These are phyloP conservation scores for Trichoderma polysporum DNA, from an alignment of 2,329 filamentous ascomycete genomes.

Conservation along the genomic window DNA sequence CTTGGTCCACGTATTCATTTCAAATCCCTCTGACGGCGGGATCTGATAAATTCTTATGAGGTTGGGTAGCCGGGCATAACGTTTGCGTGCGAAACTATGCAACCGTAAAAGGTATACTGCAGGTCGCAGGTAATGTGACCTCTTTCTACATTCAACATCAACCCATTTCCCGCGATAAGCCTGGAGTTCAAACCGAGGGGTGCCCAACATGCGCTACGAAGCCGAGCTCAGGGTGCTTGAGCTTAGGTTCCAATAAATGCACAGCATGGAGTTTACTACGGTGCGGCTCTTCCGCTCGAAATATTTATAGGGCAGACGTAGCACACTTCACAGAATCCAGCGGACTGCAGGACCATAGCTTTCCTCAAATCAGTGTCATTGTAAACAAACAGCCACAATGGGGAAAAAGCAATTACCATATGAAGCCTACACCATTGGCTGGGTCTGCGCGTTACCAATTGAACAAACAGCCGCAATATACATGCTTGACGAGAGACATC, in stretches of 20 bases:
- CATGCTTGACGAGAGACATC: conserved; percentile 27
- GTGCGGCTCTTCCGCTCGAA: background rate
- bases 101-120: background rate
- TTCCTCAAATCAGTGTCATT: background rate
- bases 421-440: conserved; percentile 29
- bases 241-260: background rate
- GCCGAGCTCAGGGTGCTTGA: background rate
- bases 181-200: background rate
- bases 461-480: conserved; percentile 26
- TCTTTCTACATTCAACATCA: background rate
- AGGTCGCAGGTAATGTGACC: background rate
- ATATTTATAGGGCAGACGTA: background rate
- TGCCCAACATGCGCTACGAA: background rate
- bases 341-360: background rate
- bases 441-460: conserved; percentile 27
- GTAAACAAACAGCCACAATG: background rate
- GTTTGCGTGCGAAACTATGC: background rate
- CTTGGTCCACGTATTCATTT: conserved; percentile 10
- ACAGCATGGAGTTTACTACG: background rate
- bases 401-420: background rate
- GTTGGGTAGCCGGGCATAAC: background rate
- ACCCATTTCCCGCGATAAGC: background rate
- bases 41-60: background rate
- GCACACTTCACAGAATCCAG: background rate
- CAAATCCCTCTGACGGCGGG: background rate